A percentile compares a stretch with the other conserved stretches of the same genome.
Evolutionary conservation across 2,329 filamentous ascomycete species (phyloP).

Genomic region (Aspergillus sp.): DNA sequence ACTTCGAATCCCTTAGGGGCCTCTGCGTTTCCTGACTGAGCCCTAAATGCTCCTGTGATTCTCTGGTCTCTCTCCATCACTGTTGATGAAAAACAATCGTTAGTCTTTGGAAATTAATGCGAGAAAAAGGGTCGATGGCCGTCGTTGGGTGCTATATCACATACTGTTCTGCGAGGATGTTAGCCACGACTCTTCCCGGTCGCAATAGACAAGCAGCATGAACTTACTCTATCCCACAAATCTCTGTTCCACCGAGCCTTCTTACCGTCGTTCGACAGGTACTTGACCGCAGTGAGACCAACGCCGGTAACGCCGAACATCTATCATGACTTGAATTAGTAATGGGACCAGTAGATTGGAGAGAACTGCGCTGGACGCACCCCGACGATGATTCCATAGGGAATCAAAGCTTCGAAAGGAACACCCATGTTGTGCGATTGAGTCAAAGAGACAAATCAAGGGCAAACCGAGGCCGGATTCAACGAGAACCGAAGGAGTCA

Average conservation of each 20-base stretch:
- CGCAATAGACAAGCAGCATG: background rate
- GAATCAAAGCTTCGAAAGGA: conserved; percentile 61
- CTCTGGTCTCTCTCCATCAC: conserved; percentile 65
- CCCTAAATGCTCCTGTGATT: conserved; percentile 57
- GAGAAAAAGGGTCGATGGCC: background rate
- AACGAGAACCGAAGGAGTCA: conserved; percentile 4
- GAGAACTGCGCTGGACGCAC: conserved; percentile 40
- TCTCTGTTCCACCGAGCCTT: conserved; percentile 55
- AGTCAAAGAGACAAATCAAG: background rate
- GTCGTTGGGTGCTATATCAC: conserved; percentile 12
- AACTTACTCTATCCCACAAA: conserved; percentile 60
- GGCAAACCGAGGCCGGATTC: background rate
- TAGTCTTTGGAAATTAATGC: conserved; percentile 2
- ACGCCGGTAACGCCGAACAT: conserved; percentile 59
- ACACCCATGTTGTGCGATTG: conserved; percentile 51
- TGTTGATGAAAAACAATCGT: conserved; percentile 31
- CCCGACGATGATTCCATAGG: conserved; percentile 59
- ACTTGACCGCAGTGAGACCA: conserved; percentile 53
- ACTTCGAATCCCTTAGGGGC: conserved; percentile 61
- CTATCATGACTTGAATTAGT: conserved; percentile 33
- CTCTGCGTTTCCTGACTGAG: conserved; percentile 55
- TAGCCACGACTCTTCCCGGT: background rate
- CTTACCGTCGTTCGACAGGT: conserved; percentile 61
- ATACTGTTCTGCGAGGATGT: conserved; percentile 48
- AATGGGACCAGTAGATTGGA: conserved; percentile 2